phyloP scores from a whole-genome alignment of 768 basidiomycete genomes.

The Sporobolomyces roseus region DNA sequence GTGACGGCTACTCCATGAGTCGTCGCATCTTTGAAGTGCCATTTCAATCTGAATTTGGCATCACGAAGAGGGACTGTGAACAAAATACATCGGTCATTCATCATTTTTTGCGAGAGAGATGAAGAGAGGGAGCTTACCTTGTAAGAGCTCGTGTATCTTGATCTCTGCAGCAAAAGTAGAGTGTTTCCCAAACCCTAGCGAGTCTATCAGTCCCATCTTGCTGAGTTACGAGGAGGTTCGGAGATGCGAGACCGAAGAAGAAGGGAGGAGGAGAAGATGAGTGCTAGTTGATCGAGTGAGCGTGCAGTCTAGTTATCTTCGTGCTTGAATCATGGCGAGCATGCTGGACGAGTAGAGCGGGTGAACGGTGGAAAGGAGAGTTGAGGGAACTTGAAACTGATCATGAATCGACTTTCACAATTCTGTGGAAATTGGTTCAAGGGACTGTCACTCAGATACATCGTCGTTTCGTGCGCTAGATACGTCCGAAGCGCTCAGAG shows the following conservation, averaged over 20 bases:
- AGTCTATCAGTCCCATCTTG: slow-evolving; percentile 21
- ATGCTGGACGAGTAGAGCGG: too few relatives aligned
- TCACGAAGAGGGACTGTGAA: slow-evolving; percentile 37
- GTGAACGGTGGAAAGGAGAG: too few relatives aligned
- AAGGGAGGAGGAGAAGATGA: neutral
- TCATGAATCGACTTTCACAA: too few relatives aligned
- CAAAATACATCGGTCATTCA: neutral
- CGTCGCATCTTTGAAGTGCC: slow-evolving; percentile 42
- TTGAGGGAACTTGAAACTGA: too few relatives aligned
- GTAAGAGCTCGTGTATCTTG: slow-evolving; percentile 30
- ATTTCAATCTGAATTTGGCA: slow-evolving; percentile 43
- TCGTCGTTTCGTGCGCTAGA: too few relatives aligned
- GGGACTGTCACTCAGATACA: too few relatives aligned
- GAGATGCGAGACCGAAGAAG: neutral
- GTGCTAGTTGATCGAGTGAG: neutral
- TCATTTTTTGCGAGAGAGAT: neutral
- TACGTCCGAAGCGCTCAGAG: too few relatives aligned
- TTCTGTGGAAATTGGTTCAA: too few relatives aligned
- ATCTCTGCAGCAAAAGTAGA: slow-evolving; percentile 33
- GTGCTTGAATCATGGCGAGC: too few relatives aligned
- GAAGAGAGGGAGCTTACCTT: neutral
- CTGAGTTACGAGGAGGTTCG: too few relatives aligned
- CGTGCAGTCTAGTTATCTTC: too few relatives aligned
- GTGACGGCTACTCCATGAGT: slow-evolving; percentile 6
- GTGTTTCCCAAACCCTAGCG: slow-evolving; percentile 24